Evolutionary conservation across 2,329 filamentous ascomycete species (phyloP).

Genomic region (Colletotrichum sp.): DNA sequence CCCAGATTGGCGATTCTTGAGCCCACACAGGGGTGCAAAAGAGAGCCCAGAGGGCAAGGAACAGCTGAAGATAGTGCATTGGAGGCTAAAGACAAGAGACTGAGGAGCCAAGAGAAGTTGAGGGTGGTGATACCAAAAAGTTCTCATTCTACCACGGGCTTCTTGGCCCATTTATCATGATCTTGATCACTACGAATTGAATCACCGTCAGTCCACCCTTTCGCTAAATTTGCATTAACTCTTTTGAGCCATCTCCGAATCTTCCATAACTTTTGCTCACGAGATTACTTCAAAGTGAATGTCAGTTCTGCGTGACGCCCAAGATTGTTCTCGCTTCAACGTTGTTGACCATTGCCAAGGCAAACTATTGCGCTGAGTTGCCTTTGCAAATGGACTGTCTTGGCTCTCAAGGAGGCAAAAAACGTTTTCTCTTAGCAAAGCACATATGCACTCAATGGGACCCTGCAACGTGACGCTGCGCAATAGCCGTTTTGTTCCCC

Average conservation of each 20-base stretch:
- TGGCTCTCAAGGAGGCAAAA: neutral
- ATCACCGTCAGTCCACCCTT: neutral
- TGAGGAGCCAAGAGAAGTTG: neutral
- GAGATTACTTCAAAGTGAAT: neutral
- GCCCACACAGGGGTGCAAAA: constrained; percentile 23
- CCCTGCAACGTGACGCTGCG: neutral
- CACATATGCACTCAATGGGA: neutral
- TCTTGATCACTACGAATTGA: neutral
- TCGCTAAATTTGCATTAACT: neutral
- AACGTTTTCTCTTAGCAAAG: neutral
- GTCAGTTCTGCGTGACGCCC: neutral
- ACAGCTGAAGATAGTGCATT: neutral
- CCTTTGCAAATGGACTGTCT: neutral
- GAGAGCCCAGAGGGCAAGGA: neutral
- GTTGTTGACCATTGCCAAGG: constrained; percentile 3
- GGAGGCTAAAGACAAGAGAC: neutral
- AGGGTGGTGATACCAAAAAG: neutral
- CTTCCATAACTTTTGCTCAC: neutral
- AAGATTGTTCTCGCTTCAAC: neutral
- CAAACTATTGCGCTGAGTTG: neutral
- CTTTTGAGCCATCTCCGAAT: neutral
- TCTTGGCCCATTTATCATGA: neutral
- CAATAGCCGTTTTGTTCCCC: neutral
- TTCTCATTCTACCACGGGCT: neutral
- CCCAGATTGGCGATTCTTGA: constrained; percentile 33